phyloP scores from a whole-genome alignment of 2,329 filamentous ascomycete species.

The Fusarium beomiforme region DNA sequence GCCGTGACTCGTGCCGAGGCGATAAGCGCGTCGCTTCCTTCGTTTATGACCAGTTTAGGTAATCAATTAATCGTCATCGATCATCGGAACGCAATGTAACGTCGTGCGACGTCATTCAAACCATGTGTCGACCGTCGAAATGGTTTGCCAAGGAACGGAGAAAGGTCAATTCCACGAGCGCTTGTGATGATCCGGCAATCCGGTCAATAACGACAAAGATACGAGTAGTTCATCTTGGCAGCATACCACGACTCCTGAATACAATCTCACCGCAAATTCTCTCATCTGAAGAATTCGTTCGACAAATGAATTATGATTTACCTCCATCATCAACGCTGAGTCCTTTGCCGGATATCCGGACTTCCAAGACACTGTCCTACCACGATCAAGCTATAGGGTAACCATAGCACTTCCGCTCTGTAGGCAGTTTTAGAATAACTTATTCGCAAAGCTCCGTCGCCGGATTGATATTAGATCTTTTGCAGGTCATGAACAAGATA shows the following conservation, averaged over 20 bases:
- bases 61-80: neutral
- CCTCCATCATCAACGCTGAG: neutral
- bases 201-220: neutral
- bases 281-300: neutral
- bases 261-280: neutral
- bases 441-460: neutral
- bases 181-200: neutral
- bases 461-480: too few relatives aligned
- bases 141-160: neutral
- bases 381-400: neutral
- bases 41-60: neutral
- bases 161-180: neutral
- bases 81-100: neutral
- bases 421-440: neutral
- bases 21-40: neutral
- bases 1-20: slow-evolving; percentile 19
- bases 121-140: neutral
- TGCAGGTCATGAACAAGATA: too few relatives aligned
- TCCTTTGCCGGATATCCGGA: neutral
- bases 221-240: neutral
- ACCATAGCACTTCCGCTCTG: too few relatives aligned
- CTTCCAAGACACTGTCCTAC: neutral
- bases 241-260: neutral
- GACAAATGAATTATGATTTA: neutral
- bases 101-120: neutral